Evolutionary conservation across 78 protist genomes (phyloP).

Genomic region (Acrasis kona): DNA sequence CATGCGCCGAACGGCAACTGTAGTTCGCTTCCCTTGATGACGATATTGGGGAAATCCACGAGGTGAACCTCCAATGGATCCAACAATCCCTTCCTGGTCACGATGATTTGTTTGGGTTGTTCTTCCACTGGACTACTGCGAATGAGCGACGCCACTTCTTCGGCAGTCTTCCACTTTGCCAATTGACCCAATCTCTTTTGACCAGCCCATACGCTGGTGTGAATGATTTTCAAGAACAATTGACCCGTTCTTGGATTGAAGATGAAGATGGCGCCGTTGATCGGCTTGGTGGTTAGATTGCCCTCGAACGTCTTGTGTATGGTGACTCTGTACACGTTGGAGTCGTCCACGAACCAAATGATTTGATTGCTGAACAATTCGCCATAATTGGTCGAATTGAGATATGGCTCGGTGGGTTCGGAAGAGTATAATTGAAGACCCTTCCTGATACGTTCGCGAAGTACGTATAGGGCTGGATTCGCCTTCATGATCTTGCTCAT

Average conservation of each 20-base stretch:
- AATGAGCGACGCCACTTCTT: constrained; percentile 97
- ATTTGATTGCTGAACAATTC: constrained; percentile 95
- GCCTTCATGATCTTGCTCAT: constrained; percentile 87
- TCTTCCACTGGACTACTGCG: constrained; percentile 97
- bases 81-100: constrained; percentile 93
- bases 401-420: constrained; percentile 70
- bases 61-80: constrained; percentile 98
- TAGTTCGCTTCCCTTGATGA: constrained; percentile 96
- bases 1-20: constrained; percentile 96
- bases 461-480: constrained; percentile 93
- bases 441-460: constrained; percentile 98
- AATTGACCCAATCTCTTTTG: constrained; percentile 98
- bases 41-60: constrained; percentile 95
- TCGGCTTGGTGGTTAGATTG: constrained; percentile 82
- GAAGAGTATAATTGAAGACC: constrained; percentile 95
- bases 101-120: constrained; percentile 99
- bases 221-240: constrained; percentile 96
- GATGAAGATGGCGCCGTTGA: constrained; percentile 99
- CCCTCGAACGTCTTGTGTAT: constrained; percentile 98
- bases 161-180: constrained; percentile 96
- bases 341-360: constrained; percentile 99
- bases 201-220: constrained; percentile 98
- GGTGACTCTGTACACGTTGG: constrained; percentile 98
- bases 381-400: constrained; percentile 86
- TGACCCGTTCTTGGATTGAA: constrained; percentile 99